These are phyloP conservation scores for Hemisphaericaspora subhashii DNA, from an alignment of 1,139 yeast genomes.

Conservation along the genomic window DNA sequence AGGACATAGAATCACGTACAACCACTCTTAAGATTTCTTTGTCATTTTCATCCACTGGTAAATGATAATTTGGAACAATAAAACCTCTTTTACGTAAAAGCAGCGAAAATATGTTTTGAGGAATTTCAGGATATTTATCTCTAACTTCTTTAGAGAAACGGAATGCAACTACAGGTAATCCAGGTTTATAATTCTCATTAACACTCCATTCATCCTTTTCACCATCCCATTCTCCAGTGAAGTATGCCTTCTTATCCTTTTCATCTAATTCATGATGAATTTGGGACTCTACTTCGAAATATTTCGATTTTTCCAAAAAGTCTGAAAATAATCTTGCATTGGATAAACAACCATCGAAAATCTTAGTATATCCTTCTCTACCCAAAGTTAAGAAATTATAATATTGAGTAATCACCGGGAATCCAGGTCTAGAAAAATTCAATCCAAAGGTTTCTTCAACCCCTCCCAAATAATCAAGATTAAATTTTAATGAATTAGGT, in stretches of 20 bases:
- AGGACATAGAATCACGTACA: constrained; percentile 68
- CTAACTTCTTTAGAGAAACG: constrained; percentile 61
- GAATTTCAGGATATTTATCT: constrained; percentile 70
- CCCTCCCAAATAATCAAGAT: constrained; percentile 84
- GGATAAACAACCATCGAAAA: constrained; percentile 61
- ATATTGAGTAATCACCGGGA: constrained; percentile 86
- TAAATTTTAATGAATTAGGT: constrained; percentile 73
- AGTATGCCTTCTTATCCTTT: constrained; percentile 18
- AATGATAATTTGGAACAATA: constrained; percentile 87
- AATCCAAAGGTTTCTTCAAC: constrained; percentile 83
- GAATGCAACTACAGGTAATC: constrained; percentile 90
- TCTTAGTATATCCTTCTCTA: constrained; percentile 61
- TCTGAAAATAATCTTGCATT: constrained; percentile 71
- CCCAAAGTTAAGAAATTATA: constrained; percentile 76
- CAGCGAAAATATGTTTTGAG: constrained; percentile 76
- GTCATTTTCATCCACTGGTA: constrained; percentile 59
- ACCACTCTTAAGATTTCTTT: constrained; percentile 82
- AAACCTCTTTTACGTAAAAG: constrained; percentile 79
- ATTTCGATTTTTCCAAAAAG: constrained; percentile 63
- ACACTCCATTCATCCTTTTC: constrained; percentile 11
- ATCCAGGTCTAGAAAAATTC: constrained; percentile 91
- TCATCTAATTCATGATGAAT: constrained; percentile 57
- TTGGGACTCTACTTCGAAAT: constrained; percentile 74
- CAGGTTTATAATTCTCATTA: constrained; percentile 58
- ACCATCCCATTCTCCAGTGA: constrained; percentile 19